Conservation (phyloP, 495 filamentous ascomycete species). For the Lasiosphaeria miniovina region DNA sequence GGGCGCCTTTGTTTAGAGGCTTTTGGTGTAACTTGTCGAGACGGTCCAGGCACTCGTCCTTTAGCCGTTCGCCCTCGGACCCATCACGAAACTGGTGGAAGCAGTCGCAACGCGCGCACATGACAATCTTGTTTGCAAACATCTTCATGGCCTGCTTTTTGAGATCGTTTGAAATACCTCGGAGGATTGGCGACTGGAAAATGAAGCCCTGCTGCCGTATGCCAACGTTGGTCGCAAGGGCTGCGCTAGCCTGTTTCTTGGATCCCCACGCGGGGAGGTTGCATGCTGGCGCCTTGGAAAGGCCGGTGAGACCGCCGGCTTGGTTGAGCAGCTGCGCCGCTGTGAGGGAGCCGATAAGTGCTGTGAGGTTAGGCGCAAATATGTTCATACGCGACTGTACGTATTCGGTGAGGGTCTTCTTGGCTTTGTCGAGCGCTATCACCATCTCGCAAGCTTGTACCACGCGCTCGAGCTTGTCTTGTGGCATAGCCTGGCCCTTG, state of each 20-base stretch:
- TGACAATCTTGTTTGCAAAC: conserved; percentile 86
- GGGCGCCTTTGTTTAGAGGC: conserved; percentile 82
- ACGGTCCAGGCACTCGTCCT: conserved; percentile 75
- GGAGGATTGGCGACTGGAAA: conserved; percentile 84
- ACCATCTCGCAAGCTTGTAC: conserved; percentile 82
- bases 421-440: conserved; percentile 80
- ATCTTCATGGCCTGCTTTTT: conserved; percentile 96
- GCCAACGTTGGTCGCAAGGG: conserved; percentile 91
- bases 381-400: conserved; percentile 97
- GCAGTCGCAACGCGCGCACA: conserved; percentile 84
- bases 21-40: conserved; percentile 94
- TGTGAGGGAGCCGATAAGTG: conserved; percentile 87
- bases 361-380: conserved; percentile 94
- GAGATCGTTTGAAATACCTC: conserved; percentile 75
- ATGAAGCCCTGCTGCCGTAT: conserved; percentile 91
- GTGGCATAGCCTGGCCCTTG: conserved; percentile 70
- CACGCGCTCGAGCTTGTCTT: conserved; percentile 70
- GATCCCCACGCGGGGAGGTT: conserved; percentile 88
- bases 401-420: conserved; percentile 83
- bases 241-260: conserved; percentile 76
- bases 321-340: conserved; percentile 95
- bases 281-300: conserved; percentile 89
- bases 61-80: conserved; percentile 78
- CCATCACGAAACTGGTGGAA: conserved; percentile 83
- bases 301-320: conserved; percentile 79